Evolutionary conservation across 169 alveolate species (phyloP), one percentile per base, ranked within the genome.

Genomic region (Blepharisma undulans): DNA sequence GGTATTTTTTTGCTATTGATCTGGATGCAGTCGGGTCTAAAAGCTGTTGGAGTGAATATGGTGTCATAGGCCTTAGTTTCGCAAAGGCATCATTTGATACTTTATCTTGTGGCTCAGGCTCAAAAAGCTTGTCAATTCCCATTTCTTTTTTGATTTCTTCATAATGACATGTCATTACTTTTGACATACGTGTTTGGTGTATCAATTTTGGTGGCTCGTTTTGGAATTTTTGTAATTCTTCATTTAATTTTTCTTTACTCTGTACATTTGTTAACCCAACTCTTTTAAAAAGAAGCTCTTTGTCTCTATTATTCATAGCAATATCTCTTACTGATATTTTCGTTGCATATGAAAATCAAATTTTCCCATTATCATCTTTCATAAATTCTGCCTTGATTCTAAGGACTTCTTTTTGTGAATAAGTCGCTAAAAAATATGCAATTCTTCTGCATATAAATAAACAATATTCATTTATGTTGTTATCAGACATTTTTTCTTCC

Each of bases 331-430:
- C 91, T 36, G 79, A 33, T 22, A 92, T 89, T 25, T 85, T 84
- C 27, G 74, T 66, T 8, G 93, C 93, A 71, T 90, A 36, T 14
- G 72, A 27, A 25, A 92, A 48, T 94, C 95, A 92, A 0, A 90
- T 74, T 22, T 72, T 74, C 0, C 92, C 92, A 66, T 92, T 29
- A 22, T 92, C 93, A 76, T 92, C 95, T 25, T 78, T 36, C 34
- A 71, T 33, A 72, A 92, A 92, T 76, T 92, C 93, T 6, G 72
- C 78, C 30, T 80, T 71, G 90, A 92, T 76, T 90, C 95, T 82
- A 14, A 92, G 79, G 21, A 92, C 71, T 30, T 92, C 88, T n/a
- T 30, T 19, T 72, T 72, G 60, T 3, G 84, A 22, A 36, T 60
- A 21, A 21, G 36, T 22, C 16, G 91, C 91, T 1, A 86, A 27